A percentile compares a stretch with the other conserved stretches of the same genome.
Conservation (phyloP, 306 rosid genomes). For the Betula pendula region DNA sequence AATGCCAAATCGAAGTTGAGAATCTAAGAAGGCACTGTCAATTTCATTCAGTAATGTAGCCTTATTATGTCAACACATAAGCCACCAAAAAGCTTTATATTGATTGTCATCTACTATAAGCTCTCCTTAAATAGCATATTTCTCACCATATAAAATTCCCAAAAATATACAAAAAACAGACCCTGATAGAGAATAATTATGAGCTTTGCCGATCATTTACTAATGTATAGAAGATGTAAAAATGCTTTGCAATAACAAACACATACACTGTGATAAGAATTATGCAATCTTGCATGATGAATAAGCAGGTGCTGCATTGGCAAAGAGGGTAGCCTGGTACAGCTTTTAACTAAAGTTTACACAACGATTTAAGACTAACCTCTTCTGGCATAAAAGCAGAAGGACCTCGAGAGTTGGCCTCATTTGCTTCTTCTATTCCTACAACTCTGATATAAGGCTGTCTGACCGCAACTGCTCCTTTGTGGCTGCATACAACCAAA, state of each 20-base stretch:
- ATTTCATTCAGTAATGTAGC: not conserved
- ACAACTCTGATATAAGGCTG: slow-evolving; percentile 96
- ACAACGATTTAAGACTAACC: slow-evolving; percentile 40
- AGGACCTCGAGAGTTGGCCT: slow-evolving; percentile 72
- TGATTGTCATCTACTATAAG: not conserved
- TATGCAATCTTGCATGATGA: not conserved
- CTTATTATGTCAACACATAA: not conserved
- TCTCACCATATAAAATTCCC: not conserved
- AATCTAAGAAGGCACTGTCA: not conserved
- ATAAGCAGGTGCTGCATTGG: not conserved
- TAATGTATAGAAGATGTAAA: not conserved
- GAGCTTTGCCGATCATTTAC: not conserved
- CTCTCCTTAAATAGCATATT: not conserved
- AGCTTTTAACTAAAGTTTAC: not conserved
- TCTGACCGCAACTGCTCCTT: slow-evolving; percentile 95
- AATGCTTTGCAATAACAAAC: not conserved
- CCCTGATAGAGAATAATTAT: not conserved
- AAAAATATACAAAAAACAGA: not conserved
- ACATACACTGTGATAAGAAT: not conserved
- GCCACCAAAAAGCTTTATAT: not conserved
- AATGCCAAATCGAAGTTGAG: not conserved
- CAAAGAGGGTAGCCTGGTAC: not conserved
- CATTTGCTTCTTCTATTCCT: slow-evolving; percentile 84
- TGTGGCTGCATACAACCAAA: slow-evolving; percentile 55
- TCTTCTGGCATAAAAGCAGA: slow-evolving; percentile 68